Base-by-base conservation (phyloP, 2,329 filamentous ascomycete species). In the Huntiella decipiens region DNA sequence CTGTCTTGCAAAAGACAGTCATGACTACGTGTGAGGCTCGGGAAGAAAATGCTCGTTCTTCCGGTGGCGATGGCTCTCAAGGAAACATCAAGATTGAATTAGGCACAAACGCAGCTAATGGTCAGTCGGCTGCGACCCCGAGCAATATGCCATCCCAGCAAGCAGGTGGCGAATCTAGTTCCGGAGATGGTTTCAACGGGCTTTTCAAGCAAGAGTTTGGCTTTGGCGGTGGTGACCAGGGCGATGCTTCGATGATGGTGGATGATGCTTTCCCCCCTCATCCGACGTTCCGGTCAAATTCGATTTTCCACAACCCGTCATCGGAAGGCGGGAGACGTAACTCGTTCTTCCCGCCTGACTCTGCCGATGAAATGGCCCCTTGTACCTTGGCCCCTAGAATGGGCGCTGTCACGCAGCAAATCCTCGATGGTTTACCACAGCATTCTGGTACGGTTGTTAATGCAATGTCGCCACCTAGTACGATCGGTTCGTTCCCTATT, bases 1-100 rank as follows among this genome's bases (percentile, higher is more conserved):
- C 73, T n/a, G 86, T 84, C 52, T 74, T 98, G 43, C 79, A 88
- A 41, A 75, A 73, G 48, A 86, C 87, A 10, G 93, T 87, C 55
- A 66, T 96, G 55, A 86, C 84, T 58, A 86, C 85, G 54, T 98
- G 93, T 60, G 79, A 87, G 51, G 73, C 65, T 5, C 66, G 68
- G 17, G 64, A 70, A 7, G 22, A 28, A 10, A 28, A 28, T 3
- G 7, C 22, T 2, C 22, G 22, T 28, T 28, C 22, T 28, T 28
- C 22, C 2, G 22, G 22, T 1, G 22, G 22, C 10, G 22, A 10
- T 10, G 7, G 22, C 22, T 10, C 22, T 28, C 22, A 28, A 28
- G 22, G 8, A 28, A 28, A 28, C 2, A 10, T 28, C 22, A 28
- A 28, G 8, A 28, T 1, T 28, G 22, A 28, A 28, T 7, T 3